These are phyloP conservation scores for Arthroderma sp. DNA, from an alignment of 2,329 filamentous ascomycete species.

Conservation along the genomic window DNA sequence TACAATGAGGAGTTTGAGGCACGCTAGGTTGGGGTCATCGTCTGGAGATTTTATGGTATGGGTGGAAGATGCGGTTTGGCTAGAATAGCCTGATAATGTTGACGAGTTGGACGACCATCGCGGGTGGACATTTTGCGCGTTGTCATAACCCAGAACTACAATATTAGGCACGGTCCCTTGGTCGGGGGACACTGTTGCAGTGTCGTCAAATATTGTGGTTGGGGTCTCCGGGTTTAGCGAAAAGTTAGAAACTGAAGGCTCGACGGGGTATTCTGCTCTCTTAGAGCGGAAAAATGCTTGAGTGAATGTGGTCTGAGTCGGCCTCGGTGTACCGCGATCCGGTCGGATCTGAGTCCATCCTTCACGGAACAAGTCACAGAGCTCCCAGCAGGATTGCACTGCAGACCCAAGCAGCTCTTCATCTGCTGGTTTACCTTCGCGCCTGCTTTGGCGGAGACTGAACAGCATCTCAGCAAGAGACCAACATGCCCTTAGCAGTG, in stretches of 20 bases:
- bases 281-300: constrained; percentile 39
- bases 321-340: constrained; percentile 71
- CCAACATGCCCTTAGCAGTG: constrained; percentile 77
- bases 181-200: constrained; percentile 69
- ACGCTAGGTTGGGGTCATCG: constrained; percentile 64
- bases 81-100: constrained; percentile 59
- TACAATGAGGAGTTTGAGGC: constrained; percentile 65
- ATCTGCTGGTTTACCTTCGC: constrained; percentile 59
- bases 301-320: constrained; percentile 66
- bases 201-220: constrained; percentile 90
- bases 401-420: constrained; percentile 78
- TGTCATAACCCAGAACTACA: constrained; percentile 63
- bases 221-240: constrained; percentile 61
- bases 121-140: constrained; percentile 33
- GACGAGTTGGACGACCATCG: constrained; percentile 70
- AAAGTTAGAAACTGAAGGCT: constrained; percentile 17
- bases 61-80: constrained; percentile 33
- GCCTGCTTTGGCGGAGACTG: constrained; percentile 67
- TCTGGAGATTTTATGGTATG: constrained; percentile 30
- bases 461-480: constrained; percentile 85
- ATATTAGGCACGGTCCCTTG: constrained; percentile 75
- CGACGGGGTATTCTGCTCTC: constrained; percentile 23
- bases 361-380: constrained; percentile 84
- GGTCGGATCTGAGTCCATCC: constrained; percentile 83
- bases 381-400: constrained; percentile 86